Conservation (phyloP, 2,329 filamentous ascomycete genomes). For the Biscogniauxia marginata region DNA sequence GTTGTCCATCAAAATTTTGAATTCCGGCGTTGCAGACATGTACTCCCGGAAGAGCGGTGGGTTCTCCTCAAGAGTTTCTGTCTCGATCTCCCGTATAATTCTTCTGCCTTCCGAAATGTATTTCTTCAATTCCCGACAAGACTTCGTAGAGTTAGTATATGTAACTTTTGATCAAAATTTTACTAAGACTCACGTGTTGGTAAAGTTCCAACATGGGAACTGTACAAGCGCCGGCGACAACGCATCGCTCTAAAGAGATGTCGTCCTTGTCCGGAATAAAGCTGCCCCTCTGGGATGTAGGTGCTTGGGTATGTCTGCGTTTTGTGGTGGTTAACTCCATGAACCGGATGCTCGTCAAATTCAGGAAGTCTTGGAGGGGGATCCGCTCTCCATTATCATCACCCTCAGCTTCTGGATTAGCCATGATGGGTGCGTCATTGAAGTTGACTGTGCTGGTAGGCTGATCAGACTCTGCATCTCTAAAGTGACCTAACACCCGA, state of each 20-base stretch:
- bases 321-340: constrained; percentile 99
- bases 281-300: constrained; percentile 45
- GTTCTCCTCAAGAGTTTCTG: constrained; percentile 84
- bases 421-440: constrained; percentile 39
- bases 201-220: constrained; percentile 92
- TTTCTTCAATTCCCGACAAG: constrained; percentile 91
- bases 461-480: constrained; percentile 49
- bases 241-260: constrained; percentile 68
- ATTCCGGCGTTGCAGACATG: constrained; percentile 76
- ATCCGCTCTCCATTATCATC: constrained; percentile 63
- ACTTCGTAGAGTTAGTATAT: constrained; percentile 43
- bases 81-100: constrained; percentile 88
- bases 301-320: constrained; percentile 76
- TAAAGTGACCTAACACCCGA: constrained; percentile 54
- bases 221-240: constrained; percentile 86
- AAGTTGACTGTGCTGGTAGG: constrained; percentile 44
- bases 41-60: constrained; percentile 92
- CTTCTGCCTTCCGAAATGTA: constrained; percentile 92
- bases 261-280: constrained; percentile 47
- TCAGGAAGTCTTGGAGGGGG: constrained; percentile 86
- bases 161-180: neutral
- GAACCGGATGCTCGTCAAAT: constrained; percentile 94
- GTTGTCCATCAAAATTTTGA: constrained; percentile 86
- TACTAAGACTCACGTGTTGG: constrained; percentile 66
- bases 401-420: constrained; percentile 42